Conservation (phyloP, 805 yeast genomes). For the Wickerhamomyces queroliae region DNA sequence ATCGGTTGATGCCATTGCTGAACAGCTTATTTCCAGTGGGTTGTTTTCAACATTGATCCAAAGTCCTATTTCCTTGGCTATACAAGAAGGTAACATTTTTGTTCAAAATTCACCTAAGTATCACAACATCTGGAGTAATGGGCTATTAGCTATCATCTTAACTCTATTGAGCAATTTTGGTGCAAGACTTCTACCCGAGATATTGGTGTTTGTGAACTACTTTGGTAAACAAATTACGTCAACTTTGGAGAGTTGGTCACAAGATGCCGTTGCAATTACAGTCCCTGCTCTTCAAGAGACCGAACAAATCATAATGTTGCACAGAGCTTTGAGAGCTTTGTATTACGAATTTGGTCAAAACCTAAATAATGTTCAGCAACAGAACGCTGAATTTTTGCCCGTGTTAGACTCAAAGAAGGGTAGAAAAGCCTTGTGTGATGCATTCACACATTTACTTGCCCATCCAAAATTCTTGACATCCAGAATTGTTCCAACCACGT, state of each 20-base stretch:
- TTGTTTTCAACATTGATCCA: constrained; percentile 64
- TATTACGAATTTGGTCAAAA: constrained; percentile 44
- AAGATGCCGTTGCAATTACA: constrained; percentile 45
- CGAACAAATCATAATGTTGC: constrained; percentile 59
- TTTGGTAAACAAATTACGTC: constrained; percentile 62
- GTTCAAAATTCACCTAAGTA: constrained; percentile 47
- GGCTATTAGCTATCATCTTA: constrained; percentile 64
- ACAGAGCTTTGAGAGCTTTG: constrained; percentile 48
- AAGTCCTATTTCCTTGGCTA: constrained; percentile 60
- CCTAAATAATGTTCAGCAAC: constrained; percentile 13
- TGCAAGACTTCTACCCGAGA: constrained; percentile 54
- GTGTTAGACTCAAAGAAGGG: constrained; percentile 59
- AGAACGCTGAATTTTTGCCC: constrained; percentile 34
- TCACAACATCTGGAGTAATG: constrained; percentile 83
- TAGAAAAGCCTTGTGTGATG: constrained; percentile 51
- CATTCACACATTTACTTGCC: constrained; percentile 66
- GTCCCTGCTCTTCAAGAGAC: constrained; percentile 53
- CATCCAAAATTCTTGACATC: constrained; percentile 83
- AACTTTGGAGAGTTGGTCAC: constrained; percentile 65
- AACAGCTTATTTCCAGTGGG: constrained; percentile 57
- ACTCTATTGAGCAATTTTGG: constrained; percentile 60
- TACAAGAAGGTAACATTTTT: constrained; percentile 60
- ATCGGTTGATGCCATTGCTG: constrained; percentile 56
- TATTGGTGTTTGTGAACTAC: constrained; percentile 52
- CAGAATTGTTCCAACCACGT: constrained; percentile 54